Base-by-base conservation (phyloP, 148 eudicot genomes). In the Cornus suecica region DNA sequence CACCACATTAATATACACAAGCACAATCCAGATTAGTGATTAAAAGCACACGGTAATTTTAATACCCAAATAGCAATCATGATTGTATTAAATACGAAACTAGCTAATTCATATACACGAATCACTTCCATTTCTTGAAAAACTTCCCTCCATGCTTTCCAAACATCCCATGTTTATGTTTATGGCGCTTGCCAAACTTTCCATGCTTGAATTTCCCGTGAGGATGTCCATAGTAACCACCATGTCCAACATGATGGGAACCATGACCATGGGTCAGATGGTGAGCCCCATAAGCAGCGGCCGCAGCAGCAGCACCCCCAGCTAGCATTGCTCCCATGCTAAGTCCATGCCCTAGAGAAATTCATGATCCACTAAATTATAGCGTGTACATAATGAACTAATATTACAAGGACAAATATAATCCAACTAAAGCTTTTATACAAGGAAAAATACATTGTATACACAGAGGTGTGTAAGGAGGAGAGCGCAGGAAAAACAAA, bases 261-360 rank as follows among this genome's bases (percentile, higher is more conserved):
- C 88, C 86, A 74, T 88, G 89, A 0, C 88, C 86, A 74, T 88
- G 89, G 0, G 82, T 48, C 28, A 86, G 82, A 27, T 79, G 86
- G 80, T 88, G 89, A 9, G 81, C 87, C 63, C 91, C 91, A 56
- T 86, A 88, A 24, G 81, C 65, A 64, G 87, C 87, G 58, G 87
- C 91, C 0, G 91, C 88, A 9, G 90, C 86, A 0, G 90, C 90
- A 51, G 88, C 90, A 65, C 90, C 91, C 51, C 92, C 92, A 56
- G 88, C 92, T 80, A 89, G 23, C 73, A 89, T 15, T 64, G 77
- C 23, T 73, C 88, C 92, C 79, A 72, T 79, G 27, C 78, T 78
- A 61, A 77, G 73, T 67, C 85, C 74, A 75, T 68, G 77, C 62
- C 81, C 84, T 82, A 54, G 24, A 74, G n/a, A 74, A 14, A 30